Percentiles rank a stretch among this genome's conserved stretches.
These are phyloP conservation scores for Saccharomyces eubayanus DNA, from an alignment of 805 yeast genomes.

Conservation along the genomic window DNA sequence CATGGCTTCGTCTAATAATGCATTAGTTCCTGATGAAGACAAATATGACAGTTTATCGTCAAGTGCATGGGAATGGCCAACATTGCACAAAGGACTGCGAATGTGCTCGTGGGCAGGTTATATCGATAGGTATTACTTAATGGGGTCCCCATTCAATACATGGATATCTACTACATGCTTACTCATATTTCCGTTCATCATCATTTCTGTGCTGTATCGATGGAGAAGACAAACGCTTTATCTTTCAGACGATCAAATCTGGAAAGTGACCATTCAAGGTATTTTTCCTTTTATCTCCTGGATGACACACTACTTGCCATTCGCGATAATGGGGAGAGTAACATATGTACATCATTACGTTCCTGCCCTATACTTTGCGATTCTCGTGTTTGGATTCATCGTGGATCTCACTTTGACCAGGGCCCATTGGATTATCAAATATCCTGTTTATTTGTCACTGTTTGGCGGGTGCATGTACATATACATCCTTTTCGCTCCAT, in stretches of 20 bases:
- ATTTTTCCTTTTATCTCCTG: constrained; percentile 83
- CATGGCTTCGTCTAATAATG: constrained; percentile 83
- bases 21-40: constrained; percentile 69
- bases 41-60: constrained; percentile 66
- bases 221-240: constrained; percentile 66
- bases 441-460: constrained; percentile 36
- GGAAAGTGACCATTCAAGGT: constrained; percentile 52
- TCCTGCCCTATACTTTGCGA: constrained; percentile 92
- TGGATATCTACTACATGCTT: constrained; percentile 64
- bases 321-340: constrained; percentile 89
- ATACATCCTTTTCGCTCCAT: constrained; percentile 55
- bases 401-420: constrained; percentile 22
- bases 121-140: constrained; percentile 51
- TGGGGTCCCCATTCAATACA: constrained; percentile 73
- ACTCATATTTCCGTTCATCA: constrained; percentile 39
- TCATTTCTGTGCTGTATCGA: constrained; percentile 33
- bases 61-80: constrained; percentile 84
- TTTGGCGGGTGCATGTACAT: constrained; percentile 44
- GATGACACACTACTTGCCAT: constrained; percentile 83
- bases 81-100: constrained; percentile 65
- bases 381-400: constrained; percentile 46
- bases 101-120: constrained; percentile 64
- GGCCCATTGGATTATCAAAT: constrained; percentile 19
- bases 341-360: constrained; percentile 94
- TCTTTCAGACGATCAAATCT: constrained; percentile 37